Evolutionary conservation across 257 asterid genomes (phyloP).

Genomic region (Fraxinus quadrangulata): DNA sequence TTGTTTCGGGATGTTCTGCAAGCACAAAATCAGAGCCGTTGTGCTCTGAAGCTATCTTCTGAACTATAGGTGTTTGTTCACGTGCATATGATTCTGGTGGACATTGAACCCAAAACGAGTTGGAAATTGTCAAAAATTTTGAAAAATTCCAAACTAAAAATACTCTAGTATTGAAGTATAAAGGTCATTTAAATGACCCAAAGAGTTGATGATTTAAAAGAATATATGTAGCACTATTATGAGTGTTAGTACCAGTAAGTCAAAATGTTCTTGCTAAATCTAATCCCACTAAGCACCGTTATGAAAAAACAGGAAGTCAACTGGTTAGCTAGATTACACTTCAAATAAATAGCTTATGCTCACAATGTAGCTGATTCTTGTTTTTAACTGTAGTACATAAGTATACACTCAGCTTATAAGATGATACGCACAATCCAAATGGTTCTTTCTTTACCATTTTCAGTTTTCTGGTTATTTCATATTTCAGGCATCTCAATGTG

Average conservation of each 20-base stretch:
- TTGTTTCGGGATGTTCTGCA: conserved; percentile 82
- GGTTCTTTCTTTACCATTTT: no score
- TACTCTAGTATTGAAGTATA: conserved; percentile 12
- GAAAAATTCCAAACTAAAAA: not conserved
- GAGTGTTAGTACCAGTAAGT: not conserved
- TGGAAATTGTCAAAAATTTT: conserved; percentile 12
- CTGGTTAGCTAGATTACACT: not conserved
- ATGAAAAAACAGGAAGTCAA: not conserved
- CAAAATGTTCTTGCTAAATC: no score
- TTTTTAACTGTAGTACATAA: not conserved
- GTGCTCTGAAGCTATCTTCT: conserved; percentile 89
- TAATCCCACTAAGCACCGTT: no score
- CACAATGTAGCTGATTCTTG: not conserved
- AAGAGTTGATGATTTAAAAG: not conserved
- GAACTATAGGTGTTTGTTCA: conserved; percentile 85
- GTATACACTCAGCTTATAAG: no score
- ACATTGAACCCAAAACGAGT: conserved; percentile 23
- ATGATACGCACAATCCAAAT: no score
- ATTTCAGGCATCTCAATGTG: no score
- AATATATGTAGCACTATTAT: not conserved
- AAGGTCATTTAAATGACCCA: conserved; percentile 3
- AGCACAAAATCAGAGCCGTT: conserved; percentile 86
- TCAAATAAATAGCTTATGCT: not conserved
- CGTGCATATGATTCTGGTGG: conserved; percentile 77
- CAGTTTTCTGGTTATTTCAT: no score